Evolutionary conservation across 2,329 filamentous ascomycete genomes (phyloP).

Genomic region (Zopfia rhizophila): DNA sequence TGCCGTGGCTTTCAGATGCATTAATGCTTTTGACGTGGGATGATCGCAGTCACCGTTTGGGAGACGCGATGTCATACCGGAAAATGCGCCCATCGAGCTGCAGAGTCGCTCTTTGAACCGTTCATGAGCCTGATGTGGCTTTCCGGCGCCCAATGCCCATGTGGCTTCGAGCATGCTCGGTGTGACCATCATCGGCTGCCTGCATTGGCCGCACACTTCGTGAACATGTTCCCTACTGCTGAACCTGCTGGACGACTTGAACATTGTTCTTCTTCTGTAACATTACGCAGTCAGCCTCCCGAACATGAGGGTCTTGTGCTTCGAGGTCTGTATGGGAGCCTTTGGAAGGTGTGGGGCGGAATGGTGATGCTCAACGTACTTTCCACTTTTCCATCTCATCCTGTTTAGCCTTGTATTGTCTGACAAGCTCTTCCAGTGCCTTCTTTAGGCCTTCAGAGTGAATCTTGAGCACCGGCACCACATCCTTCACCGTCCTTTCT

Average conservation of each 20-base stretch:
- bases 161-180: conserved; percentile 25
- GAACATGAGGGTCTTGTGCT: too few species aligned
- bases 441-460: conserved; percentile 95
- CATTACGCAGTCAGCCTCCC: conserved; percentile 22
- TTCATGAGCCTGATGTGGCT: conserved; percentile 22
- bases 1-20: conserved; percentile 8
- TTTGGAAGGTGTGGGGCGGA: too few species aligned
- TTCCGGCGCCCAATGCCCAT: conserved; percentile 24
- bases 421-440: conserved; percentile 91
- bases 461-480: conserved; percentile 88
- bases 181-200: conserved; percentile 26
- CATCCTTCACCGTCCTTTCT: conserved; percentile 92
- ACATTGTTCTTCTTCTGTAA: conserved; percentile 88
- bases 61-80: conserved; percentile 17
- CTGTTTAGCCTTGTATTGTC: conserved; percentile 96
- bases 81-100: conserved; percentile 8
- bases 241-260: conserved; percentile 80
- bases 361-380: conserved; percentile 66
- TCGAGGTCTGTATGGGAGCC: too few species aligned
- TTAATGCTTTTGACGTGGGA: conserved; percentile 16
- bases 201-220: conserved; percentile 20
- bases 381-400: conserved; percentile 98
- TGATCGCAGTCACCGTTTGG: conserved; percentile 4
- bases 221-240: conserved; percentile 30
- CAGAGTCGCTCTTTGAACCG: conserved; percentile 8